Percentiles rank a stretch among this genome's conserved stretches.
These are phyloP conservation scores for Alnus glutinosa DNA, from an alignment of 306 rosid species.

Conservation along the genomic window DNA sequence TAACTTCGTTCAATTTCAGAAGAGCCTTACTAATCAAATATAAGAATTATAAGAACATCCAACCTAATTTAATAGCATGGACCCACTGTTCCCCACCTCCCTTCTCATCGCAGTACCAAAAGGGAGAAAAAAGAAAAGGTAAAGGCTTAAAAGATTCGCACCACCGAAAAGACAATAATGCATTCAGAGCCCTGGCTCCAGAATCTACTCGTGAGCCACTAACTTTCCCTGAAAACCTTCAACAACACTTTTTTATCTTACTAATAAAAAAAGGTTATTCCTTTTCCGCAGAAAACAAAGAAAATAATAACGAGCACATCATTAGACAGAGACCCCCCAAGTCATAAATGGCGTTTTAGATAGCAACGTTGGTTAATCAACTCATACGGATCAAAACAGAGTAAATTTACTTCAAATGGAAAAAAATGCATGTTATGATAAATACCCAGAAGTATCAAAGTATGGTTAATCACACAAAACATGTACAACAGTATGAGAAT, in stretches of 20 bases:
- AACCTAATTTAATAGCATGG: neutral
- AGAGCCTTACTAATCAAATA: neutral
- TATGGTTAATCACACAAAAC: neutral
- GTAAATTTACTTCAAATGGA: neutral
- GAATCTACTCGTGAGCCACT: neutral
- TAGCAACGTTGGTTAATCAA: neutral
- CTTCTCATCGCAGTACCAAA: neutral
- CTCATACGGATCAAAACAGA: neutral
- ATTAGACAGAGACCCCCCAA: neutral
- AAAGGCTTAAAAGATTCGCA: neutral
- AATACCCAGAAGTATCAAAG: neutral
- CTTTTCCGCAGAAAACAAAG: neutral
- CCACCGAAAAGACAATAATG: neutral
- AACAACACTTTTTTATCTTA: neutral
- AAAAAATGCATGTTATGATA: constrained; percentile 3
- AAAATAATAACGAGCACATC: neutral
- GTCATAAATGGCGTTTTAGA: neutral
- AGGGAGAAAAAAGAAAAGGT: neutral
- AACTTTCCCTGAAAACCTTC: neutral
- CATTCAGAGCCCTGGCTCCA: neutral
- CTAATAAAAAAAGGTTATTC: neutral
- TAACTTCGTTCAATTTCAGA: constrained; percentile 2
- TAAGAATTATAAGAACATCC: neutral
- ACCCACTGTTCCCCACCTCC: neutral
- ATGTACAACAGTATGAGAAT: neutral